A percentile compares a stretch with the other conserved stretches of the same genome.
These are phyloP conservation scores for Alloteropsis semialata DNA, from an alignment of 176 grass and related monocot genomes.

Conservation along the genomic window DNA sequence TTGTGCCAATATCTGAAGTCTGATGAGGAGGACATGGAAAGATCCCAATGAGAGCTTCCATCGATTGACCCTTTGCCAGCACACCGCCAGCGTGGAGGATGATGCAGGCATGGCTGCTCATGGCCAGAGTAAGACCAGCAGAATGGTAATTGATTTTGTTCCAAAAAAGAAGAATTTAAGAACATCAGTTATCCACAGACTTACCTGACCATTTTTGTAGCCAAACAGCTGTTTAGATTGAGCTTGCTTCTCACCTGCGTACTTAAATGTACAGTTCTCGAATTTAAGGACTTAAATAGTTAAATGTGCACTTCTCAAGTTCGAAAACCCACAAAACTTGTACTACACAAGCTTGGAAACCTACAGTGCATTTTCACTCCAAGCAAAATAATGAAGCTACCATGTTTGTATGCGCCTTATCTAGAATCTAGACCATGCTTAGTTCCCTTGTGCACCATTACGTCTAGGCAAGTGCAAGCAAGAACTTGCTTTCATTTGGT, in stretches of 20 bases:
- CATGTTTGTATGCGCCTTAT: neutral
- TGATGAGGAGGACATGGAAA: neutral
- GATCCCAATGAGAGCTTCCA: neutral
- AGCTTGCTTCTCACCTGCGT: neutral
- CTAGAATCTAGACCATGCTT: neutral
- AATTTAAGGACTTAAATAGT: neutral
- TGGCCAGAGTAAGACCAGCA: neutral
- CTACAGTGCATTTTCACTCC: neutral
- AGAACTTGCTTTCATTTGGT: neutral
- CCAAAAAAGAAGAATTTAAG: neutral
- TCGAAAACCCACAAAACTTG: neutral
- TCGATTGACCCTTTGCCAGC: neutral
- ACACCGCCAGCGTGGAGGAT: neutral
- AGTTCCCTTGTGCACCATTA: neutral
- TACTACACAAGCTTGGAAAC: neutral
- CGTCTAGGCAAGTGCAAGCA: neutral
- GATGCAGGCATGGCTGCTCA: neutral
- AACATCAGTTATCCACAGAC: neutral
- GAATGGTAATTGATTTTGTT: neutral
- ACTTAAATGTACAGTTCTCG: neutral
- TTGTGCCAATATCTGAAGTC: neutral
- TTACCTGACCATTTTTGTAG: neutral
- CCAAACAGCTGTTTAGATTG: neutral
- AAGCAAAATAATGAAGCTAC: neutral
- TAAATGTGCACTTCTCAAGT: neutral